Evolutionary conservation across 1,284 basidiomycete genomes (phyloP), one percentile per base, ranked within the genome.

Genomic region (Apiotrichum laibachii): DNA sequence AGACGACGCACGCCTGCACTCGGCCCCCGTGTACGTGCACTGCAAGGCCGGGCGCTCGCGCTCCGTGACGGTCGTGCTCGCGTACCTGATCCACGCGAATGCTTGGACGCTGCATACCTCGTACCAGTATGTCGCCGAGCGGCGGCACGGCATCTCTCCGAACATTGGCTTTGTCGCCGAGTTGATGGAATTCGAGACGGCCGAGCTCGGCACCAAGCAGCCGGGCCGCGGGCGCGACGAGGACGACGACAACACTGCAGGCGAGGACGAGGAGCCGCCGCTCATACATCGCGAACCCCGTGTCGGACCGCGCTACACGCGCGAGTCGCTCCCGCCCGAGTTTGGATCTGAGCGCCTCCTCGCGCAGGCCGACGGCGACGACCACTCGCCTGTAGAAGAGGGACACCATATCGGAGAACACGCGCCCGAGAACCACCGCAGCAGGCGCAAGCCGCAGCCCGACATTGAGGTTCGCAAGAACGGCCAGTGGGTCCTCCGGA

Each of bases 111-210:
- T 98, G 51, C 88, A 90, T 34, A 86, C 86, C 53, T 90, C 94
- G 0, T 98, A 97, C 73, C 81, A 87, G 1, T 94, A 92, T 72
- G 94, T 98, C 22, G 83, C 90, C 44, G 92, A 94, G 69, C 85
- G 92, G 11, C 85, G 95, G 49, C 88, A 89, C 65, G 90, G 89
- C 65, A 93, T 97, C 66, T 92, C 89, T n/a, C 94, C 95, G 11
- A 98, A 98, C 75, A 97, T 99, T 66, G 94, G 94, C 8, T 98
- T 98, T 76, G 91, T 98, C 37, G 92, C 90, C 15, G 94, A 97
- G 77, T 83, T 98, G 46, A 97, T 98, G 92, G 88, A 86, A 51
- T 97, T 92, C 72, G 94, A 98, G 78, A 90, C 95, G 72, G 83
- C 86, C 67, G 90, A 92, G 71, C 82, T 94, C 9, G 89, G 90